Percentiles rank a stretch among this genome's conserved stretches.
phyloP scores from a whole-genome alignment of 129 eudicot genomes.

The Flaveria sonorensis region DNA sequence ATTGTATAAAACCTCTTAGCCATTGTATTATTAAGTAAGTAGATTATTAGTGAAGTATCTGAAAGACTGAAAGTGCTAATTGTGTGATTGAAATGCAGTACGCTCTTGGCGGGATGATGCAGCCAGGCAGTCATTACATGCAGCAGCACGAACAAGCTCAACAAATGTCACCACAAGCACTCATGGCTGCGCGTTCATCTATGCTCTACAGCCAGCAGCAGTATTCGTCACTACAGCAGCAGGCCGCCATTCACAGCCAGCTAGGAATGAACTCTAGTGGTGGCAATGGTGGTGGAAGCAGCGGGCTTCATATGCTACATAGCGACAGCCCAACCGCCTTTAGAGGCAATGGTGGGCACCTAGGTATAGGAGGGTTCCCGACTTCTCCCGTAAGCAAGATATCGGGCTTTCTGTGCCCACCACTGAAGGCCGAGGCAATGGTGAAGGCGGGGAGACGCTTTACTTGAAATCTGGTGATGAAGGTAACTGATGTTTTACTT shows the following conservation, averaged over 20 bases:
- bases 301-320: constrained; percentile 66
- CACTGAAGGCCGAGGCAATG: constrained; percentile 40
- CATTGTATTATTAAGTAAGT: not conserved
- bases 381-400: constrained; percentile 55
- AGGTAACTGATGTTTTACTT: constrained; percentile 41
- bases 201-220: constrained; percentile 72
- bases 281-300: constrained; percentile 43
- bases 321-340: constrained; percentile 37
- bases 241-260: constrained; percentile 57
- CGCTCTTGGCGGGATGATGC: constrained; percentile 57
- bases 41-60: not conserved
- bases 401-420: constrained; percentile 38
- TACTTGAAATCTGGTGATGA: constrained; percentile 63
- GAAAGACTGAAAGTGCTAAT: not conserved
- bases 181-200: constrained; percentile 71
- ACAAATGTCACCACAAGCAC: constrained; percentile 63
- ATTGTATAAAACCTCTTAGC: not conserved
- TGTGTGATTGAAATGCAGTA: constrained; percentile 41
- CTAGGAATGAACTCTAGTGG: constrained; percentile 63
- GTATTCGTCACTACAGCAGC: constrained; percentile 62
- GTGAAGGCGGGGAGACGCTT: constrained; percentile 56
- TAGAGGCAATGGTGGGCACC: constrained; percentile 39
- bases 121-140: constrained; percentile 69
- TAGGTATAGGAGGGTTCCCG: constrained; percentile 57
- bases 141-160: constrained; percentile 71